phyloP scores from a whole-genome alignment of 2,329 filamentous ascomycete genomes.

The Cladosporium oxysporum region DNA sequence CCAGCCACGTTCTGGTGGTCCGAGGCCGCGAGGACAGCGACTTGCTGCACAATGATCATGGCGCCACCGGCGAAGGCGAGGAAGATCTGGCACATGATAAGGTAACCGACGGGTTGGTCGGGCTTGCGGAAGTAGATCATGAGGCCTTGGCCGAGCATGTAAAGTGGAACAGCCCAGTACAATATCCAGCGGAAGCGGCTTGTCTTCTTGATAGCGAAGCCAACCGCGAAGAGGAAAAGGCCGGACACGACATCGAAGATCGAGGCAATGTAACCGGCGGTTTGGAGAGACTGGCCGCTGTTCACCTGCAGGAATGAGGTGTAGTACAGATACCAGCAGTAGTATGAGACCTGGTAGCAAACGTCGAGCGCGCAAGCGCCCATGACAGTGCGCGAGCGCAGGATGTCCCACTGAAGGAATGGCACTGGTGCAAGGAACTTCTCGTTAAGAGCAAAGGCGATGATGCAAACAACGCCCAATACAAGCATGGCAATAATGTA shows the following conservation, averaged over 20 bases:
- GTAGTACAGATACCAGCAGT: constrained; percentile 44
- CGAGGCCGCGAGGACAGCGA: constrained; percentile 39
- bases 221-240: constrained; percentile 33
- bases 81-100: constrained; percentile 45
- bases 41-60: constrained; percentile 36
- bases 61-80: constrained; percentile 36
- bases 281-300: constrained; percentile 43
- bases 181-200: constrained; percentile 50
- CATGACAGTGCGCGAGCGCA: constrained; percentile 53
- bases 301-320: constrained; percentile 51
- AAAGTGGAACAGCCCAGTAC: constrained; percentile 36
- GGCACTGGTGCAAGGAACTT: constrained; percentile 57
- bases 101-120: constrained; percentile 36
- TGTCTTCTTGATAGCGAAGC: constrained; percentile 43
- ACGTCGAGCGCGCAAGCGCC: constrained; percentile 46
- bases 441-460: constrained; percentile 59
- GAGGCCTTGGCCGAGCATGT: constrained; percentile 27
- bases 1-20: constrained; percentile 39
- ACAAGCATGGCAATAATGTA: constrained; percentile 44
- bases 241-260: constrained; percentile 41
- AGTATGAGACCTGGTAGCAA: constrained; percentile 51
- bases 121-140: constrained; percentile 43
- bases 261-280: constrained; percentile 42
- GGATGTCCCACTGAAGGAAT: constrained; percentile 57
- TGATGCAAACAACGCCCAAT: constrained; percentile 34